Evolutionary conservation across 768 basidiomycete species (phyloP), one percentile per base, ranked within the genome.

Genomic region (Pleurotus eryngii): DNA sequence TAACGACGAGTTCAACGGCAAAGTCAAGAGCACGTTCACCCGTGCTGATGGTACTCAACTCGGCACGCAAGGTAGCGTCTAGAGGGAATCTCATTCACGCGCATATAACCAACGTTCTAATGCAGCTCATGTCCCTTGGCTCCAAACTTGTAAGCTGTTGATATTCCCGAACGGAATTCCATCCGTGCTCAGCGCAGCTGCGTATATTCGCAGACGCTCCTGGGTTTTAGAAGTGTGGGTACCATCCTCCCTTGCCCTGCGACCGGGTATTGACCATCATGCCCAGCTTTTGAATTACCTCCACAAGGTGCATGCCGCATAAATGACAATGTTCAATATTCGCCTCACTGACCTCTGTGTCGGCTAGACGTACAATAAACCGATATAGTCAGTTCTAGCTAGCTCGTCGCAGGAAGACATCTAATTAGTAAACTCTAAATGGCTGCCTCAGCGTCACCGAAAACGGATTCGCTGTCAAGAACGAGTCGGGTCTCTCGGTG

Each of bases 381-480:
- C 85, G 0, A 83, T 88, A 58, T 84, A 81, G 83, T 81, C 59
- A 48, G 79, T 63, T 26, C 30, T 35, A 11, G 5, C 42, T 42
- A n/a, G 18, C 20, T 15, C 46, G n/a, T 27, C n/a, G 3, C 30
- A 35, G 8, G 30, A 35, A 8, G 30, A 9, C 30, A 11, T 53
- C 18, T 3, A 18, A 26, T 39, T 14, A 1, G 6, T 42, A 27
- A 27, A 26, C 17, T 49, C 17, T 50, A 56, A 9, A 17, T 35
- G 37, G 8, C 26, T 7, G 15, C 17, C 18, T 35, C 46, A 85
- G 83, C 62, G 80, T 87, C 17, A 88, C 85, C 1, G 85, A 89
- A 69, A 89, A 88, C 65, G 84, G 86, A 0, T 87, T 86, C 62
- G 76, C 84, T 1, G 81, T 85, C 47, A 85, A 83, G 67, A 77